A percentile compares a stretch with the other conserved stretches of the same genome.
Conservation (phyloP, 805 yeast species). For the Pichia insulana region DNA sequence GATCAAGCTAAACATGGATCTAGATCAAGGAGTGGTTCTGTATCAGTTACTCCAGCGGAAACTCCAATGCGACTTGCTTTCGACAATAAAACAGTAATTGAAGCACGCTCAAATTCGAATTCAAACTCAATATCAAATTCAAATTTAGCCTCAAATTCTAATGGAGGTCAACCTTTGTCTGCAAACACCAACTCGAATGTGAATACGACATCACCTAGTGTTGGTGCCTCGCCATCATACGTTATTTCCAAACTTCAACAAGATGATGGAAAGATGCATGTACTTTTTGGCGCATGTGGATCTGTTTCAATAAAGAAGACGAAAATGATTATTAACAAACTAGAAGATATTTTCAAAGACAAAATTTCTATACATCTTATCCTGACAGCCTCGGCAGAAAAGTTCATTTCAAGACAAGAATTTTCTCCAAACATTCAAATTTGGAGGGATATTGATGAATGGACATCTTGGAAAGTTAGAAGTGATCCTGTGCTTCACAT, state of each 20-base stretch:
- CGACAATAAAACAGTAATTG: neutral
- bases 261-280: conserved; percentile 48
- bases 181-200: neutral
- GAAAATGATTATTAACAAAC: conserved; percentile 41
- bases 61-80: conserved; percentile 3
- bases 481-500: conserved; percentile 54
- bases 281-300: conserved; percentile 51
- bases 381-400: conserved; percentile 45
- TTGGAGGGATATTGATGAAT: conserved; percentile 54
- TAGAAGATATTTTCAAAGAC: conserved; percentile 45
- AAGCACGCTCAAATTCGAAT: conserved; percentile 6
- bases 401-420: conserved; percentile 40
- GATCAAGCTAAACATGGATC: conserved; percentile 51
- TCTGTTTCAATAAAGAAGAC: conserved; percentile 45
- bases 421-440: conserved; percentile 38
- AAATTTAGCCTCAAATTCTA: neutral
- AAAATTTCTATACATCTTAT: conserved; percentile 46
- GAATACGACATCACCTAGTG: conserved; percentile 1
- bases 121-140: neutral
- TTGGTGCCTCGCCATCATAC: conserved; percentile 13
- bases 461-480: conserved; percentile 44
- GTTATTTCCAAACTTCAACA: conserved; percentile 34
- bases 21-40: conserved; percentile 26
- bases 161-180: neutral
- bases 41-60: conserved; percentile 1